Conservation (phyloP, 1,284 basidiomycete species). For the Grifola frondosa region DNA sequence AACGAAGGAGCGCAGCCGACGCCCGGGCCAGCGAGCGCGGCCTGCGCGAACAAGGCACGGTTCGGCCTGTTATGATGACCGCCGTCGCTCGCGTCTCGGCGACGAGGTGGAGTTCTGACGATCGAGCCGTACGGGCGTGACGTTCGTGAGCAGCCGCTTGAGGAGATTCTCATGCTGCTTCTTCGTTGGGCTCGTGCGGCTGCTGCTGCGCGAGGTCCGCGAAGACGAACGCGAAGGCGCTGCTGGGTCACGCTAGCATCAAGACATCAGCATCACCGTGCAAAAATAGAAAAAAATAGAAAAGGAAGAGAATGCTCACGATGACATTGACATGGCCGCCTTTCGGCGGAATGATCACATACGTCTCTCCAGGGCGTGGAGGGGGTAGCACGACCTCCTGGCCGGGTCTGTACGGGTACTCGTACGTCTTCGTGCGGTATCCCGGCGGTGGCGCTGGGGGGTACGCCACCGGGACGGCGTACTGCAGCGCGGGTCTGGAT, state of each 20-base stretch:
- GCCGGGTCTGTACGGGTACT: conserved; percentile 22
- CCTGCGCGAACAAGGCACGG: too few relatives aligned
- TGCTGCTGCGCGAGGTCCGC: conserved; percentile 16
- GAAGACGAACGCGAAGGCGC: conserved; percentile 16
- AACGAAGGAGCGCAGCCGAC: too few relatives aligned
- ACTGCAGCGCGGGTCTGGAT: conserved; percentile 10
- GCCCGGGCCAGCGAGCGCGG: too few relatives aligned
- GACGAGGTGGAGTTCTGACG: conserved; percentile 3
- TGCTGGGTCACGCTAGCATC: background rate
- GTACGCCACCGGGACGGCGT: conserved; percentile 10
- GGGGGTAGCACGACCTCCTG: conserved; percentile 28
- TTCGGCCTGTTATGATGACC: background rate
- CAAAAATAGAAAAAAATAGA: background rate
- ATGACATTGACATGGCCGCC: conserved; percentile 27
- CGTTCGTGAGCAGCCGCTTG: conserved; percentile 27
- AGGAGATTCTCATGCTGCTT: conserved; percentile 22
- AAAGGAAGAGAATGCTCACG: conserved; percentile 1
- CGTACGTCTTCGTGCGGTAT: conserved; percentile 10
- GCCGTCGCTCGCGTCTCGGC: too few relatives aligned
- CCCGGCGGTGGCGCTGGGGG: conserved; percentile 7
- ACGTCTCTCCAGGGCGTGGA: conserved; percentile 27
- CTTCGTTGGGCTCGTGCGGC: conserved; percentile 22
- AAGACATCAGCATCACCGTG: background rate
- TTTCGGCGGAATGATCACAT: conserved; percentile 29
- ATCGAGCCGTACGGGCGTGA: too few relatives aligned